These are phyloP conservation scores for Yarrowia sp. DNA, from an alignment of 805 yeast species.

Conservation along the genomic window DNA sequence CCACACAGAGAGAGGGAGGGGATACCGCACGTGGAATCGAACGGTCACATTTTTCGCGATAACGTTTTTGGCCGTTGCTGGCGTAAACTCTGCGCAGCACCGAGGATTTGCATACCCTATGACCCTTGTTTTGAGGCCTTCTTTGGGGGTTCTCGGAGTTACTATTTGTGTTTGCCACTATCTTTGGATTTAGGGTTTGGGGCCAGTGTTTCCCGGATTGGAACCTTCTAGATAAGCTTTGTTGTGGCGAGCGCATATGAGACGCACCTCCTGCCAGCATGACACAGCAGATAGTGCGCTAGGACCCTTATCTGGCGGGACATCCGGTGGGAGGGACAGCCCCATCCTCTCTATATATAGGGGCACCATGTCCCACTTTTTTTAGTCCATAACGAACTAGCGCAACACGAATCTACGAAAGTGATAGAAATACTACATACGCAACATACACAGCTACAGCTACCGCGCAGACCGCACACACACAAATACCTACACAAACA, in stretches of 20 bases:
- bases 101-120: not conserved
- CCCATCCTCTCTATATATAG: conserved; percentile 12
- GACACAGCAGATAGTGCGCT: conserved; percentile 24
- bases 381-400: conserved; percentile 2
- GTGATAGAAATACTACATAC: not conserved
- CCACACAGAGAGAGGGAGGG: not conserved
- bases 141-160: not conserved
- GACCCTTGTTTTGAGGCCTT: not conserved
- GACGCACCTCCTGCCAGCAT: conserved; percentile 11
- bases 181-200: not conserved
- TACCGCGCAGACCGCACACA: not conserved
- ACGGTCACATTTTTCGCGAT: not conserved
- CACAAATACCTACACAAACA: not conserved
- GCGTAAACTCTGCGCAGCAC: not conserved
- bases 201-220: conserved; percentile 15
- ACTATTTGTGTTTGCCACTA: not conserved
- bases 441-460: not conserved
- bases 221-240: conserved; percentile 15
- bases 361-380: not conserved
- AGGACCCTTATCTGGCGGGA: conserved; percentile 18
- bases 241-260: conserved; percentile 19
- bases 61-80: not conserved
- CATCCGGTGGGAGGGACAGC: conserved; percentile 11
- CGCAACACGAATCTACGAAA: conserved; percentile 4
- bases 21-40: too few species aligned